Evolutionary conservation across 2,329 filamentous ascomycete species (phyloP).

Genomic region (Hypocreales sp.): DNA sequence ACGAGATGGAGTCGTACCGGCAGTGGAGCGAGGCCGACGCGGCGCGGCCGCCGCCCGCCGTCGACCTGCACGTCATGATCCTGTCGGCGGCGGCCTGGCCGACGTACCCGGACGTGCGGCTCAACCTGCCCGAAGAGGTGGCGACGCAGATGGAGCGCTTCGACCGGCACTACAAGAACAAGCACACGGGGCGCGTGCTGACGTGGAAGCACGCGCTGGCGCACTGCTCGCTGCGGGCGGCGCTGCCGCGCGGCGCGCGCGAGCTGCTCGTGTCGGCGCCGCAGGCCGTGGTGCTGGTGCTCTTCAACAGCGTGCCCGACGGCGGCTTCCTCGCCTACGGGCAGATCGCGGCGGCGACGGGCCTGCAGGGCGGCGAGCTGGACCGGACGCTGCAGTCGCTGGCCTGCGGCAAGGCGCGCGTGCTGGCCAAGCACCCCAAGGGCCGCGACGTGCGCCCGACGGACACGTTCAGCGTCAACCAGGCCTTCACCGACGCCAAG

Average conservation of each 20-base stretch:
- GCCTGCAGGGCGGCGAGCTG: slow-evolving; percentile 62
- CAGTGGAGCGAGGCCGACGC: slow-evolving; percentile 40
- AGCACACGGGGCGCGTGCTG: slow-evolving; percentile 75
- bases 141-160: slow-evolving; percentile 66
- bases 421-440: slow-evolving; percentile 73
- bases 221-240: slow-evolving; percentile 72
- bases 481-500: slow-evolving; percentile 61
- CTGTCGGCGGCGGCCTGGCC: slow-evolving; percentile 91
- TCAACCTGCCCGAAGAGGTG: slow-evolving; percentile 64
- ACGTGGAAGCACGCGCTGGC: slow-evolving; percentile 90
- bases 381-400: slow-evolving; percentile 87
- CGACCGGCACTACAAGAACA: slow-evolving; percentile 71
- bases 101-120: slow-evolving; percentile 58
- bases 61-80: slow-evolving; percentile 68
- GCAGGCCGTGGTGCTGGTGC: slow-evolving; percentile 76
- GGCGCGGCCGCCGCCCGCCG: slow-evolving; percentile 27
- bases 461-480: slow-evolving; percentile 78
- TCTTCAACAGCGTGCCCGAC: slow-evolving; percentile 60
- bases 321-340: slow-evolving; percentile 56
- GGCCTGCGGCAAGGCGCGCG: slow-evolving; percentile 76
- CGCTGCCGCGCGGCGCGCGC: slow-evolving; percentile 66
- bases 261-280: slow-evolving; percentile 85
- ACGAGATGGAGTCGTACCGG: slow-evolving; percentile 87
- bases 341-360: slow-evolving; percentile 60
- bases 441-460: slow-evolving; percentile 62